phyloP scores from a whole-genome alignment of 495 filamentous ascomycete genomes.

The Achaetomiella virescens region DNA sequence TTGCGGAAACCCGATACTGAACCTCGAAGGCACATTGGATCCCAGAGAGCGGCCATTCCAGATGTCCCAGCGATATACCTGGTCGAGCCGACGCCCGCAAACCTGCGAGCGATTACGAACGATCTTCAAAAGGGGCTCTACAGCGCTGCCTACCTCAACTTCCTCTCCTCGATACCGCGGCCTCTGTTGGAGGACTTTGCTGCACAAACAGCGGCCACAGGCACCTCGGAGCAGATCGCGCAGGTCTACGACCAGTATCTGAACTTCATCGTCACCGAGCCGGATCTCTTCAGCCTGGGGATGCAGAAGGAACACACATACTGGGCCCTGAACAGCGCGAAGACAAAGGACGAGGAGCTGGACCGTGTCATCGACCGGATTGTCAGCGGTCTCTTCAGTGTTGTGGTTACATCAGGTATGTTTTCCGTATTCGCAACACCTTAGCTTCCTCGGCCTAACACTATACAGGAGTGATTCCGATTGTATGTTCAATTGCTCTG shows the following conservation, averaged over 20 bases:
- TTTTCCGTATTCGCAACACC: neutral
- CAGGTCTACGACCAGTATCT: slow-evolving; percentile 97
- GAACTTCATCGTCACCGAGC: slow-evolving; percentile 95
- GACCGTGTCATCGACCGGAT: slow-evolving; percentile 82
- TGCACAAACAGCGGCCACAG: slow-evolving; percentile 72
- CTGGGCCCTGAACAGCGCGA: slow-evolving; percentile 87
- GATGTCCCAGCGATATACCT: slow-evolving; percentile 96
- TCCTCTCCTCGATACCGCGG: slow-evolving; percentile 87
- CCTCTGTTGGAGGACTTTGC: slow-evolving; percentile 95
- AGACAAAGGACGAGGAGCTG: slow-evolving; percentile 83
- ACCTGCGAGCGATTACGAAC: slow-evolving; percentile 74
- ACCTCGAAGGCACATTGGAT: slow-evolving; percentile 58
- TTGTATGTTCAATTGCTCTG: slow-evolving; percentile 33
- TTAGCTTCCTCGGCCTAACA: neutral
- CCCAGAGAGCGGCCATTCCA: slow-evolving; percentile 80
- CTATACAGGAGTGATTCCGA: slow-evolving; percentile 69
- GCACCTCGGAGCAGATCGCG: slow-evolving; percentile 78
- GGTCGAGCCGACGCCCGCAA: slow-evolving; percentile 76
- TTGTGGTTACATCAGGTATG: slow-evolving; percentile 92
- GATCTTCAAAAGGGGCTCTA: slow-evolving; percentile 87
- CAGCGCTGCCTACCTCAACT: slow-evolving; percentile 93
- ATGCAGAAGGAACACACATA: slow-evolving; percentile 81
- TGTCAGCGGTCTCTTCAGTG: slow-evolving; percentile 91
- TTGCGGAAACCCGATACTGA: neutral
- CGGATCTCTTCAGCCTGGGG: slow-evolving; percentile 89